Percentiles rank a stretch among this genome's conserved stretches.
phyloP scores from a whole-genome alignment of 257 asterid species.

The Rauvolfia tetraphylla region DNA sequence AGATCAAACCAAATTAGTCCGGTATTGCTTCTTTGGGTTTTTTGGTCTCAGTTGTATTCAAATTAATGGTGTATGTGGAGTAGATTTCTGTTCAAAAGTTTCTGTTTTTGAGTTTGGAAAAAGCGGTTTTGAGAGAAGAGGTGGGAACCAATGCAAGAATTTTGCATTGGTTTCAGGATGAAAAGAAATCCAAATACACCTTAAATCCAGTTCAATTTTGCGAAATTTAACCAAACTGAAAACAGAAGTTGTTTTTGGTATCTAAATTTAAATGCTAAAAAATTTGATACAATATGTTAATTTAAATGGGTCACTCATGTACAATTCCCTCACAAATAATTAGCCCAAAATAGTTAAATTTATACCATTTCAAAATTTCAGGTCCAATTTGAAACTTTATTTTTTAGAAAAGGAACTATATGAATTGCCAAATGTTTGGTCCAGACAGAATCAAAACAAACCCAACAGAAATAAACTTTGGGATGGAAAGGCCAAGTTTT shows the following conservation, averaged over 20 bases:
- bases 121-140: too few species aligned
- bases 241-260: neutral
- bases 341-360: neutral
- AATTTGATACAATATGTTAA: neutral
- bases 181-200: too few species aligned
- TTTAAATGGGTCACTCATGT: neutral
- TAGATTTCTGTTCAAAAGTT: too few species aligned
- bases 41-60: neutral
- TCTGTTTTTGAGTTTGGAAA: too few species aligned
- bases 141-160: too few species aligned
- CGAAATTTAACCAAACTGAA: neutral
- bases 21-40: neutral
- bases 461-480: neutral
- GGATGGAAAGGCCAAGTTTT: neutral
- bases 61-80: neutral
- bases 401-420: too few species aligned
- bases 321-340: neutral
- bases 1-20: neutral
- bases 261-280: neutral
- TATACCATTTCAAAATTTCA: slow-evolving; percentile 1
- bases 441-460: neutral
- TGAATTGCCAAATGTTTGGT: neutral
- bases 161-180: too few species aligned
- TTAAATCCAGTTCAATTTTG: neutral
- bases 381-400: neutral